Base-by-base conservation (phyloP, 2,329 filamentous ascomycete species). In the Trichothecium sympodiale region DNA sequence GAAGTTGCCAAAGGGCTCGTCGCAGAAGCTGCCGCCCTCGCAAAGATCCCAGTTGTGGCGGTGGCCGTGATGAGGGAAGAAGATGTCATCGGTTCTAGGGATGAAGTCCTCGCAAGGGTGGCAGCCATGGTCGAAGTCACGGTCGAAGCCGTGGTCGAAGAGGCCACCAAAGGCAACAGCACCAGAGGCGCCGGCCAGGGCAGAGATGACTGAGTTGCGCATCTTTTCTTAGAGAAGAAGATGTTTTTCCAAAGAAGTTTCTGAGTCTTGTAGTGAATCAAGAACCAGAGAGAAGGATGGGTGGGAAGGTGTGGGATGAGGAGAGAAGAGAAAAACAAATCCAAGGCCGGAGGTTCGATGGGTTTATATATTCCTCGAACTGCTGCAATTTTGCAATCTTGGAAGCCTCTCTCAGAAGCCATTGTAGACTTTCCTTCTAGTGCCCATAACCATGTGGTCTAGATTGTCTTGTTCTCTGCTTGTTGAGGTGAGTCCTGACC, bases 31-130 rank as follows among this genome's bases (percentile, higher is more conserved):
- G 35, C 26, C 17, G 20, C 33, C 15, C n/a, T 35, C 27, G 38
- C 35, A 41, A 20, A 38, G 32, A 25, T 33, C 36, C 27, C 33
- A 35, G 17, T 34, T 29, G 29, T 36, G 30, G 26, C 20, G 23
- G 20, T 32, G 16, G 26, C 33, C 29, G 4, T 26, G 29, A 20
- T 30, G 12, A 26, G 34, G 38, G 13, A 37, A 28, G 35, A 35
- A 37, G 38, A 37, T 17, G 12, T 20, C 17, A 14, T 29, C 15
- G 27, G 8, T 7, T 15, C 15, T 9, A 31, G 25, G 27, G 31
- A 28, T 9, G 7, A 23, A 18, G 20, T 33, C 8, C 9, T 32
- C n/a, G 31, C 31, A 14, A 25, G 20, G 6, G 15, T 8, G 5
- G 17, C 17, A 17, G 17, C 31, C 31, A 18, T 33, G 31, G 14